These are phyloP conservation scores for Mrakia frigida DNA, from an alignment of 768 basidiomycete species.

Conservation along the genomic window DNA sequence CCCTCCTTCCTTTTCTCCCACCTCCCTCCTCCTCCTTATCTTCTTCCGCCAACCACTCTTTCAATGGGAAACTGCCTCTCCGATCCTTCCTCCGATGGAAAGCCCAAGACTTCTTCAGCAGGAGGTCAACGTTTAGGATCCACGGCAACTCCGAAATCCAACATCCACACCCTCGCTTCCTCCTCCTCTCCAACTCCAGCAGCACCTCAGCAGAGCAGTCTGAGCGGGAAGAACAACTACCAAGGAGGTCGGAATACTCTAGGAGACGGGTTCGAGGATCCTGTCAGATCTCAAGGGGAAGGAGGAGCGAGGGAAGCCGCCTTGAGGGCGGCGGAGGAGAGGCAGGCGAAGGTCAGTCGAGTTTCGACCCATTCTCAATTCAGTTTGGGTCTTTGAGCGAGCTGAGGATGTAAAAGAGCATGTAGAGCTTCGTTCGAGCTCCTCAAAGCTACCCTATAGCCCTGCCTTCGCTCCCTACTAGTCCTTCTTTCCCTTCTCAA, in stretches of 20 bases:
- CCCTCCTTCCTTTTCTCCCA: background rate
- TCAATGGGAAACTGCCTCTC: slow-evolving; percentile 32
- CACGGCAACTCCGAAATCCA: slow-evolving; percentile 3
- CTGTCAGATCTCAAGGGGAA: slow-evolving; percentile 16
- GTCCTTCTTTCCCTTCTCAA: background rate
- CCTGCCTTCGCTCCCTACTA: too few relatives aligned
- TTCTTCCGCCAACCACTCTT: too few relatives aligned
- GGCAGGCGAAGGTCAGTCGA: slow-evolving; percentile 15
- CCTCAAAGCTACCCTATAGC: too few relatives aligned
- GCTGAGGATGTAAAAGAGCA: too few relatives aligned
- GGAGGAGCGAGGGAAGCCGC: slow-evolving; percentile 25
- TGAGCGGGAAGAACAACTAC: background rate
- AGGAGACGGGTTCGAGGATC: slow-evolving; percentile 30
- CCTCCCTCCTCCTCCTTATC: too few relatives aligned
- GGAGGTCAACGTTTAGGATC: slow-evolving; percentile 28
- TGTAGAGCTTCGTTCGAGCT: too few relatives aligned
- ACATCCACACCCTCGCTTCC: slow-evolving; percentile 10
- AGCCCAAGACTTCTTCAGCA: background rate
- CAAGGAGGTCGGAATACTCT: slow-evolving; percentile 20
- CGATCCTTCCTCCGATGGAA: slow-evolving; percentile 4
- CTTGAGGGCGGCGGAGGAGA: slow-evolving; percentile 22
- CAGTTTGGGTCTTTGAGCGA: too few relatives aligned
- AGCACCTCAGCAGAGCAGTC: background rate
- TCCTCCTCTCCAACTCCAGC: background rate
- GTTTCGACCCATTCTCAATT: background rate